Base-by-base conservation (phyloP, 257 asterid species). In the Cinchona pubescens region DNA sequence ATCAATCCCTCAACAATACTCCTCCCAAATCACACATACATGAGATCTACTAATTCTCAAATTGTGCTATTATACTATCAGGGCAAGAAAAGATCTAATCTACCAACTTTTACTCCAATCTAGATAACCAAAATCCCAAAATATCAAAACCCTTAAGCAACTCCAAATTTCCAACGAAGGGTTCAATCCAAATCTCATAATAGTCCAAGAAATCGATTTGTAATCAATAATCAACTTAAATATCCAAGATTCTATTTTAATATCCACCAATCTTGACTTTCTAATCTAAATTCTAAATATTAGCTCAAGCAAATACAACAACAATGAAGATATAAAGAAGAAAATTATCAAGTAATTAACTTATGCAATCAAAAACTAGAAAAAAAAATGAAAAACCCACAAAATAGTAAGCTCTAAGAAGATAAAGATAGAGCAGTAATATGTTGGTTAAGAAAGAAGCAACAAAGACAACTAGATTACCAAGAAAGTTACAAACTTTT, bases 21-120 rank as follows among this genome's bases (percentile, higher is more conserved):
- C 60, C 64, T 73, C 66, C 49, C 51, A 68, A 56, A 75, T 69
- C 79, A 65, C 77, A 83, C 86, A 78, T 67, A 59, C n/a, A 78
- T 15, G 56, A 78, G 75, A 71, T 65, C 81, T 37, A 69, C 21
- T 3, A 65, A 42, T 38, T 73, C n/a, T 49, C 76, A n/a, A 29
- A 38, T 19, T 40, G 51, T 71, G 48, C 78, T 43, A 37, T 29
- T 56, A 74, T 42, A 43, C 78, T 76, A 42, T 62, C 2, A 64
- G 43, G 77, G 49, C 69, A 34, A 72, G 64, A 74, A n/a, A 83
- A 74, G 87, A 84, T 86, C 84, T 58, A 81, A 0, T 60, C 45
- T 12, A 38, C 18, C 68, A n/a, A 79, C 83, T 84, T 74, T 43
- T 46, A 59, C 53, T 19, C 14, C 5, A 76, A 34, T 48, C 75